A percentile compares a stretch with the other conserved stretches of the same genome.
phyloP scores from a whole-genome alignment of 139 green algal species.

The Haematococcus sp. region DNA sequence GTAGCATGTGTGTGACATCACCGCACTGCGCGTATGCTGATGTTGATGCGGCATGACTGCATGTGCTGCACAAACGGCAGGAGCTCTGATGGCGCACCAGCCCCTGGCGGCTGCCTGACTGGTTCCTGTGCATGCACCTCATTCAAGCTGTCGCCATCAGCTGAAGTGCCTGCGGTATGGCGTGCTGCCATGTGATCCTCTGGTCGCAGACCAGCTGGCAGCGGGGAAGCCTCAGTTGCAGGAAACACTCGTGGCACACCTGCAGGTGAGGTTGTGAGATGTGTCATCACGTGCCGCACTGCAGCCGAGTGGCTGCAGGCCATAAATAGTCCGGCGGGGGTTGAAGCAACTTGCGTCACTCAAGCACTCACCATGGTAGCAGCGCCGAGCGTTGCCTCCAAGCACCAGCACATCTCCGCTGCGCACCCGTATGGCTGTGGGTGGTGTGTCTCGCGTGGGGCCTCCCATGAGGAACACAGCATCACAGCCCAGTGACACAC shows the following conservation, averaged over 20 bases:
- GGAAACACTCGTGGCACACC: conserved; percentile 51
- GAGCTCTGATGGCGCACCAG: background rate
- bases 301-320: no score
- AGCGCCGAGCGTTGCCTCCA: background rate
- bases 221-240: background rate
- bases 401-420: conserved; percentile 85
- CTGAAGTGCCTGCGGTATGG: background rate
- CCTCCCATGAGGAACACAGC: conserved; percentile 88
- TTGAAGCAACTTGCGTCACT: no score
- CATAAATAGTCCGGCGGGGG: no score
- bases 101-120: no score
- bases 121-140: no score
- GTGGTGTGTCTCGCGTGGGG: conserved; percentile 45
- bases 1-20: no score
- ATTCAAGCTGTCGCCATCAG: background rate
- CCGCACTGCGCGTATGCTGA: conserved; percentile 38
- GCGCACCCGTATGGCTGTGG: conserved; percentile 71
- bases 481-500: conserved; percentile 74
- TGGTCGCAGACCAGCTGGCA: background rate
- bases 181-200: background rate
- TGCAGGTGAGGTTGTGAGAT: background rate
- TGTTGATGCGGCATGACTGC: conserved; percentile 45
- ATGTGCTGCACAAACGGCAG: conserved; percentile 28
- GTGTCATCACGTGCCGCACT: background rate
- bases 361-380: conserved; percentile 6